A percentile compares a stretch with the other conserved stretches of the same genome.
These are phyloP conservation scores for Sporothrix brasiliensis DNA, from an alignment of 2,329 filamentous ascomycete species.

Conservation along the genomic window DNA sequence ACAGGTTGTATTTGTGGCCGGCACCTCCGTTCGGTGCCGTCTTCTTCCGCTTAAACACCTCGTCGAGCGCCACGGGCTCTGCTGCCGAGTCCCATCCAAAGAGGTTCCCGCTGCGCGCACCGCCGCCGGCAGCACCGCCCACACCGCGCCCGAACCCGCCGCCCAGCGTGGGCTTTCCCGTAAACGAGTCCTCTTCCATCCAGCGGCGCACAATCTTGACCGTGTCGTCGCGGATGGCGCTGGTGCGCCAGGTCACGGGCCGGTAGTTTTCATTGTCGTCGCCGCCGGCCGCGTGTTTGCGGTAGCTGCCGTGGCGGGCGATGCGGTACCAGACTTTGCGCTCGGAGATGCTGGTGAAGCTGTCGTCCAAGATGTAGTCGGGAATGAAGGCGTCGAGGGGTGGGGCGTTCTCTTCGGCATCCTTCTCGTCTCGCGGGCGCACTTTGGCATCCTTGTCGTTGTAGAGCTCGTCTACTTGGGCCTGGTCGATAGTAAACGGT, in stretches of 20 bases:
- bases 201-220: conserved; percentile 64
- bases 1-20: neutral
- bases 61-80: conserved; percentile 54
- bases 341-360: conserved; percentile 58
- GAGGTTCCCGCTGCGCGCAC: conserved; percentile 50
- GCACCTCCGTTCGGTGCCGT: neutral
- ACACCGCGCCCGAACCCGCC: conserved; percentile 24
- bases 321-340: conserved; percentile 68
- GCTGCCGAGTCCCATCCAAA: conserved; percentile 65
- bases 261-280: conserved; percentile 61
- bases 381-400: conserved; percentile 44
- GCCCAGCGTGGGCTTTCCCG: conserved; percentile 53
- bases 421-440: neutral
- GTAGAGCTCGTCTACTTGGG: conserved; percentile 30
- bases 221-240: conserved; percentile 56
- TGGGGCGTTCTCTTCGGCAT: neutral
- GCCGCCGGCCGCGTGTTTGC: conserved; percentile 48
- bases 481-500: conserved; percentile 23
- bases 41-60: conserved; percentile 48
- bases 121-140: conserved; percentile 40
- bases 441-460: conserved; percentile 2
- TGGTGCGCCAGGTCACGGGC: conserved; percentile 61
- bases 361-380: conserved; percentile 55
- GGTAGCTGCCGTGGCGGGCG: conserved; percentile 61
- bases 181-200: conserved; percentile 66